These are phyloP conservation scores for Capronia coronata DNA, from an alignment of 2,329 filamentous ascomycete species.

Conservation along the genomic window DNA sequence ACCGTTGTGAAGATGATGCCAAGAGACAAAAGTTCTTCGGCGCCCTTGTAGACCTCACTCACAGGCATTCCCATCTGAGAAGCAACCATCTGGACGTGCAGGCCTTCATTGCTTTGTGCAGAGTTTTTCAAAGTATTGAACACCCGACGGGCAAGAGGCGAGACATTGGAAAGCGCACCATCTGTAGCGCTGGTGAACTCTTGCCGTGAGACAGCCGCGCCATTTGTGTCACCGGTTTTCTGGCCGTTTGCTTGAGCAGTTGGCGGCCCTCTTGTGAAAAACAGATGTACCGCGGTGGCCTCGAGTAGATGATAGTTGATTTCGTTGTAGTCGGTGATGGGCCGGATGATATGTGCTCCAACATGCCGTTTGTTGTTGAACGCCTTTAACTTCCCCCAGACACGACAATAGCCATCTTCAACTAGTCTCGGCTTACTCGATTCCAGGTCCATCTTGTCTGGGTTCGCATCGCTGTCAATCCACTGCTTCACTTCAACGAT, in stretches of 20 bases:
- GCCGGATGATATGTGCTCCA: slow-evolving; percentile 71
- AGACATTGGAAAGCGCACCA: slow-evolving; percentile 44
- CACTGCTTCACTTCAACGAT: slow-evolving; percentile 86
- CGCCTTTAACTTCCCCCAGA: slow-evolving; percentile 75
- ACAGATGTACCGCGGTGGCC: slow-evolving; percentile 79
- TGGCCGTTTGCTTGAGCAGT: slow-evolving; percentile 36
- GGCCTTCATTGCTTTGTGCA: slow-evolving; percentile 70
- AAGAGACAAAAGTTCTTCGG: slow-evolving; percentile 68
- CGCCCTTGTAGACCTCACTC: slow-evolving; percentile 65
- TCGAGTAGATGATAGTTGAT: slow-evolving; percentile 88
- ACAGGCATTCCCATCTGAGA: slow-evolving; percentile 58
- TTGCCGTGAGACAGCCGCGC: slow-evolving; percentile 33
- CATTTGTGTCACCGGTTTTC: slow-evolving; percentile 33
- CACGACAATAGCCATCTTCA: slow-evolving; percentile 73
- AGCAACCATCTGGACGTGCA: slow-evolving; percentile 74
- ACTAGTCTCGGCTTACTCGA: slow-evolving; percentile 50
- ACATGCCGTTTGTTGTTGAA: slow-evolving; percentile 81
- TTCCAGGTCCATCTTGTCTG: slow-evolving; percentile 43
- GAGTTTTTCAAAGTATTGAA: slow-evolving; percentile 62
- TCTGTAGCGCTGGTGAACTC: slow-evolving; percentile 29
- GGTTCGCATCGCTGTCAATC: slow-evolving; percentile 55
- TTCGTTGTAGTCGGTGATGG: slow-evolving; percentile 81
- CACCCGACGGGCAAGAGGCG: slow-evolving; percentile 59
- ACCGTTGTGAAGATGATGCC: slow-evolving; percentile 85
- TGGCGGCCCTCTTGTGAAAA: slow-evolving; percentile 65